Evolutionary conservation across 208 protist genomes (phyloP), one percentile per base, ranked within the genome.

Genomic region (Leishmania guyanensis): DNA sequence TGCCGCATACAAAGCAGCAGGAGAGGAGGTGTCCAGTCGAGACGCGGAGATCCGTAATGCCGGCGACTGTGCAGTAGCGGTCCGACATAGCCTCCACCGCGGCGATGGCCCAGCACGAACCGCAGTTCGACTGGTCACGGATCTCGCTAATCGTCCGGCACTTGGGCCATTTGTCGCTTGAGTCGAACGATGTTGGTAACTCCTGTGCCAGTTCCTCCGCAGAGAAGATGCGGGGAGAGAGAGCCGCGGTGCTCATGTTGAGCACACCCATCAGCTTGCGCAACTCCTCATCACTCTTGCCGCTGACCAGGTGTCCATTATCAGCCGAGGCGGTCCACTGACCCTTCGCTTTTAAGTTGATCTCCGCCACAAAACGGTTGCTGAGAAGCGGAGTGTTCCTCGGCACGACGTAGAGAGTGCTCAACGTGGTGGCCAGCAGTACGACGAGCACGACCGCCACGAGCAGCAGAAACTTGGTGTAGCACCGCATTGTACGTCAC

Each of bases 31-130:
- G 90, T 60, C 70, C 84, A 46, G 93, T 93, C 68, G 88, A 92
- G 77, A 97, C 93, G 53, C 85, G 89, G 50, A 87, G 77, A 54
- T 93, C 86, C 10, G 80, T 75, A 70, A 90, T 71, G 17, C 93
- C 91, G 73, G 84, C 84, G 69, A 91, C 74, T 68, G 95, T 98
- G 91, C 96, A 98, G 82, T 96, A 93, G 79, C 96, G 91, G 85
- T 98, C 95, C 22, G 92, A 90, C 10, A 98, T 94, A 50, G 94
- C 84, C 82, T 94, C 93, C 68, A 90, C 88, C n/a, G 94, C 90
- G 14, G 89, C 90, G 74, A 98, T 96, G 50, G 96, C 96, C 96
- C 96, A 98, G 92, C 96, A 98, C 66, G 89, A 94, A 60, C 95
- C 96, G 87, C 96, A 98, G 77, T 79, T 88, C 36, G 89, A 95